A percentile compares a stretch with the other conserved stretches of the same genome.
phyloP scores from a whole-genome alignment of 2,329 filamentous ascomycete species.

The Eutypella sp. region DNA sequence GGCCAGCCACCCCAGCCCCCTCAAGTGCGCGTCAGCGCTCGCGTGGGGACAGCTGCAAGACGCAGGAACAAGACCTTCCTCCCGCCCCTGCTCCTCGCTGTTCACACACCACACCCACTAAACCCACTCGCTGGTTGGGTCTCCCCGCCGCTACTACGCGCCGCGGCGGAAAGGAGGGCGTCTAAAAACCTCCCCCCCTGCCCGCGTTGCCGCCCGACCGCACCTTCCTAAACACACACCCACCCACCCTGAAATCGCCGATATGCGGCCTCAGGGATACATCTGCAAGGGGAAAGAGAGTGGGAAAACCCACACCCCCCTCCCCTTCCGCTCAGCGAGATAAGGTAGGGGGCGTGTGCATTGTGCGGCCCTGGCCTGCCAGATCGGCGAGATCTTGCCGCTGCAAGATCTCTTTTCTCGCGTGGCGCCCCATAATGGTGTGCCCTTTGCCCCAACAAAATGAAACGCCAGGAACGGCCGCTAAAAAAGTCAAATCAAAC shows the following conservation, averaged over 20 bases:
- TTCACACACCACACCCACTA: conserved; percentile 20
- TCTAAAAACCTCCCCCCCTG: conserved; percentile 23
- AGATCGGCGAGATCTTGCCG: conserved; percentile 23
- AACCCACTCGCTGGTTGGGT: background rate
- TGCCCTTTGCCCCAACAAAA: conserved; percentile 10
- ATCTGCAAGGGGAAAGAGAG: conserved; percentile 21
- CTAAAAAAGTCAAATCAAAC: conserved; percentile 25
- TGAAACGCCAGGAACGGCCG: conserved; percentile 13
- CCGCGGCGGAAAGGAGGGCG: conserved; percentile 24
- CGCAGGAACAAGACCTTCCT: conserved; percentile 27
- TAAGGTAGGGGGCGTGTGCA: conserved; percentile 26
- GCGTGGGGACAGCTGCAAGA: conserved; percentile 21
- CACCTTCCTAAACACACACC: conserved; percentile 20
- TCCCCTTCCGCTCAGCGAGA: too few species aligned
- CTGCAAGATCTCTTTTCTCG: conserved; percentile 13
- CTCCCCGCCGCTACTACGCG: background rate
- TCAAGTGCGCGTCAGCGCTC: conserved; percentile 21
- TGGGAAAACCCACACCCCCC: conserved; percentile 1
- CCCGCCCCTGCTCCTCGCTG: conserved; percentile 13
- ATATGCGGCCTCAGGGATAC: conserved; percentile 14
- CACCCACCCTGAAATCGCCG: conserved; percentile 14
- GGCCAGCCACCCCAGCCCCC: conserved; percentile 17
- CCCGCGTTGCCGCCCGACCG: conserved; percentile 20
- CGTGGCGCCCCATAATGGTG: conserved; percentile 10
- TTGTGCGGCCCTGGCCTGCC: conserved; percentile 15